Conservation (phyloP, 1,284 basidiomycete genomes). For the Vanrija humicola region DNA sequence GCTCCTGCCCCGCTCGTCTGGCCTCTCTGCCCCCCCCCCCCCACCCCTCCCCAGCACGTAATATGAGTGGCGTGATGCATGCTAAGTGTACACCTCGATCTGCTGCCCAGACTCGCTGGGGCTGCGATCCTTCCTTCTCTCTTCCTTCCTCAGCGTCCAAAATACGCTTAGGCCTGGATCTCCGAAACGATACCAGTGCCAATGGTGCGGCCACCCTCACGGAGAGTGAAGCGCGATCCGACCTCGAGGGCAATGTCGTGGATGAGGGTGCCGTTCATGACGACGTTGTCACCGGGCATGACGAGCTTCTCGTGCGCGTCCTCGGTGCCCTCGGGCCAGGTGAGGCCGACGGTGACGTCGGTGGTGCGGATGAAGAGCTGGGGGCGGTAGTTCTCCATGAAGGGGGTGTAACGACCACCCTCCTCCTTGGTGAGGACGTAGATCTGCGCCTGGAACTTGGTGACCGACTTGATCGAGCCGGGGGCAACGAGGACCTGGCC, state of each 20-base stretch:
- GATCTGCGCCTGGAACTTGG: conserved; percentile 89
- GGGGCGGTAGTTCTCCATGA: conserved; percentile 93
- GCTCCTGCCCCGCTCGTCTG: too few relatives aligned
- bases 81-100: conserved; percentile 2
- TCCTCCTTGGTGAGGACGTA: conserved; percentile 97
- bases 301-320: conserved; percentile 75
- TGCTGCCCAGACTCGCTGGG: neutral
- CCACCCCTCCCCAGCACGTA: neutral
- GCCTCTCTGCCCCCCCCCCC: too few relatives aligned
- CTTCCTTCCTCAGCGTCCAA: too few relatives aligned
- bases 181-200: conserved; percentile 56
- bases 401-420: conserved; percentile 96
- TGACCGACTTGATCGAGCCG: conserved; percentile 89
- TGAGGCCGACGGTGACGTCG: conserved; percentile 82
- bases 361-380: conserved; percentile 96
- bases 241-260: conserved; percentile 89
- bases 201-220: conserved; percentile 92
- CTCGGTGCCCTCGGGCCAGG: conserved; percentile 73
- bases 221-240: conserved; percentile 93
- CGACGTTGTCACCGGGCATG: conserved; percentile 98
- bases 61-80: conserved; percentile 14
- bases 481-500: conserved; percentile 89
- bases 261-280: conserved; percentile 80
- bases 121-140: conserved; percentile 2
- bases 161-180: conserved; percentile 3